Percentiles rank a stretch among this genome's conserved stretches.
These are phyloP conservation scores for Exophiala alcalophila DNA, from an alignment of 2,329 filamentous ascomycete species.

Conservation along the genomic window DNA sequence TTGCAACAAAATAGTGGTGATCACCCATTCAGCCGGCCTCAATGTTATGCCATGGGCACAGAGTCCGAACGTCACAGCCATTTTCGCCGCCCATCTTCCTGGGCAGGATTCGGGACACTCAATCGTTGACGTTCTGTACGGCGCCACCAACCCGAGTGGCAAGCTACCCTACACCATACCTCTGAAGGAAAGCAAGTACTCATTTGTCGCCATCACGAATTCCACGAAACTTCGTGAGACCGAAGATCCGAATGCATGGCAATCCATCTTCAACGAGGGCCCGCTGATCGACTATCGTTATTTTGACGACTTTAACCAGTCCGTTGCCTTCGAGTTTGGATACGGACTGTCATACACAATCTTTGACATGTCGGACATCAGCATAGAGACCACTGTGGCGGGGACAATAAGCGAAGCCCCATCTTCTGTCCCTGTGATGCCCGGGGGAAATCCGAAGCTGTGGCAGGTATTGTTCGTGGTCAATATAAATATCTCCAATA, in stretches of 20 bases:
- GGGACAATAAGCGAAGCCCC: conserved; percentile 47
- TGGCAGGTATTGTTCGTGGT: conserved; percentile 58
- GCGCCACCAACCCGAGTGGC: conserved; percentile 71
- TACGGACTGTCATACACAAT: conserved; percentile 77
- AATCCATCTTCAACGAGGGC: conserved; percentile 72
- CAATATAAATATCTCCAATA: conserved; percentile 68
- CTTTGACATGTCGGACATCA: conserved; percentile 70
- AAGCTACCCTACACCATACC: conserved; percentile 81
- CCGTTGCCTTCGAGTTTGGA: conserved; percentile 61
- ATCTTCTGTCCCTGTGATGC: conserved; percentile 52
- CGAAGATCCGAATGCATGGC: conserved; percentile 53
- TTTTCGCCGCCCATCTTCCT: conserved; percentile 76
- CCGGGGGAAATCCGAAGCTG: conserved; percentile 56
- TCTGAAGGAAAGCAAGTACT: conserved; percentile 63
- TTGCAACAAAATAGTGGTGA: conserved; percentile 53
- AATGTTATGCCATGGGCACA: conserved; percentile 37
- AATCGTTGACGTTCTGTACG: conserved; percentile 79
- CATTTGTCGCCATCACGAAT: conserved; percentile 56
- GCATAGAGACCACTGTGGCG: conserved; percentile 57
- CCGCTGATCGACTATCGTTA: conserved; percentile 78
- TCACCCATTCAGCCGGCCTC: conserved; percentile 45
- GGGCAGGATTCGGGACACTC: conserved; percentile 81
- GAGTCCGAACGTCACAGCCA: conserved; percentile 69
- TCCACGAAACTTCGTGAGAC: conserved; percentile 18
- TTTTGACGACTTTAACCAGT: conserved; percentile 61